Evolutionary conservation across 2,329 filamentous ascomycete genomes (phyloP), one percentile per base, ranked within the genome.

Genomic region (Fusarium pseudonygamai): DNA sequence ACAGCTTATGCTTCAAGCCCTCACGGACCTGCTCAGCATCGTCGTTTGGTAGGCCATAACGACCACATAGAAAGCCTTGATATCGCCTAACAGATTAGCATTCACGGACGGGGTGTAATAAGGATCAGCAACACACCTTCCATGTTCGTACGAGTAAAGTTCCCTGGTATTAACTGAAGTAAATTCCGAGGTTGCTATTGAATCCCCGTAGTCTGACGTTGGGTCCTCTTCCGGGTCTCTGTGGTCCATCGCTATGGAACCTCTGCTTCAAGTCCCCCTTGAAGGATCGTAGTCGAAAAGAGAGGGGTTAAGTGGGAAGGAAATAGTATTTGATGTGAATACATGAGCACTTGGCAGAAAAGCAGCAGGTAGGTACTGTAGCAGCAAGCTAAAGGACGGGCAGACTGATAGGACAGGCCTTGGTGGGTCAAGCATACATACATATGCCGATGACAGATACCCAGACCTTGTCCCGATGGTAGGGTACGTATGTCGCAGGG

Each of bases 21-120:
- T 89, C 85, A 16, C 87, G 83, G 53, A 83, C 82, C 69, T 85
- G 84, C 72, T 89, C 87, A 13, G 80, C 79, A 34, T 87, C 86
- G 66, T 88, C 86, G 71, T 88, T 88, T n/a, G 86, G 86, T 24
- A 88, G 76, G 36, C 85, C 85, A 71, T 87, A 88, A 52, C 84
- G 81, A 14, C 83, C 84, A 39, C 83, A 82, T 7, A 84, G 78
- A 67, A 86, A 86, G 36, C 81, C 82, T 74, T 88, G 86, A 71
- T 87, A 88, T 43, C 86, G 83, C 65, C 87, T 86, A 37, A 18
- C 14, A 67, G 22, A 60, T 78, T 47, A 73, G 70, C 30, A 37
- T 18, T 34, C 36, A 28, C 36, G 46, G 43, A 45, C 32, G 36
- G 39, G 20, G 39, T 24, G 26, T 24, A 46, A 32, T 18, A 13